Base-by-base conservation (phyloP, 1,139 yeast genomes). In the Geotrichum fermentans region DNA sequence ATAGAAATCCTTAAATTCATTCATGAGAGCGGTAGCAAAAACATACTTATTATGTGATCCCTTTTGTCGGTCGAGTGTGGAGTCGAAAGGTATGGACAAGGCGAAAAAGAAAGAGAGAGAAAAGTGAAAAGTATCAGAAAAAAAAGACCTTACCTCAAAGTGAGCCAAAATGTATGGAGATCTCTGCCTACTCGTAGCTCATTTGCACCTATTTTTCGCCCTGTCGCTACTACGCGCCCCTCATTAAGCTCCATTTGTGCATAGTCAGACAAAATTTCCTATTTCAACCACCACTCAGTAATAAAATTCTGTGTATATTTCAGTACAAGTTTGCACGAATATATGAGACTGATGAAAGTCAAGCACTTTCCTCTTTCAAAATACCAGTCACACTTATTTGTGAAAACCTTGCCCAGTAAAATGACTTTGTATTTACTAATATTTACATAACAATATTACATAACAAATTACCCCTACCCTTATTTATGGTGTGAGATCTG, bases 1-100 rank as follows among this genome's bases (percentile, higher is more conserved):
- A n/a, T n/a, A n/a, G n/a, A n/a, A n/a, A 16, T 13, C n/a, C 34
- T n/a, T 13, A 14, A 16, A 17, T 39, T 28, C 30, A 20, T n/a
- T 2, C n/a, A 13, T 28, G 21, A 13, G 11, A 13, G 20, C 20
- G n/a, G 16, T 24, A 17, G 18, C 28, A 21, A 10, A 16, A 29
- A 29, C 50, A 36, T 47, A 47, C 50, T 41, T 47, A 42, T 42
- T 34, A 32, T 47, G 43, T 36, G 39, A 37, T 47, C 46, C 41
- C 22, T 46, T 40, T 33, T 7, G 42, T 39, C 40, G 39, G 49
- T 40, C 49, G 45, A 40, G 43, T 32, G 33, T 6, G 28, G 36
- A 26, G 46, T 41, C 41, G 30, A 36, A n/a, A 43, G 46, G 34
- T 42, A 30, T 22, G 20, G 32, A 42, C 39, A 42, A 38, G 20